phyloP scores from a whole-genome alignment of 2,329 filamentous ascomycete species.

The Fusarium hainanense region DNA sequence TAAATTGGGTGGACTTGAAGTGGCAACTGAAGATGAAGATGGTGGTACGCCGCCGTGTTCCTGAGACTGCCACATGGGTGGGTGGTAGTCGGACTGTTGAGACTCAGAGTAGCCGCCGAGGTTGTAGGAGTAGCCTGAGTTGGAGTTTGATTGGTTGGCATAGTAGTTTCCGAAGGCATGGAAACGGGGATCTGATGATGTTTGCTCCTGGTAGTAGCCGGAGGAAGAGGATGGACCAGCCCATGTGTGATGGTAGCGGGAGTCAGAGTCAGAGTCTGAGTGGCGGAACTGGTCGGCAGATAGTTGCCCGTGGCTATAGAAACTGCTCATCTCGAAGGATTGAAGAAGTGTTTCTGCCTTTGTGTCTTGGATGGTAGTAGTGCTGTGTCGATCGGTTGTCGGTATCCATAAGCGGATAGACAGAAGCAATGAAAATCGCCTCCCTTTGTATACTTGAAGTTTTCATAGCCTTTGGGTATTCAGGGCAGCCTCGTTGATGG shows the following conservation, averaged over 20 bases:
- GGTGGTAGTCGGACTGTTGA: slow-evolving; percentile 34
- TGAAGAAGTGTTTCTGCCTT: slow-evolving; percentile 1
- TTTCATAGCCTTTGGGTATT: slow-evolving; percentile 5
- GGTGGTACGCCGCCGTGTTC: slow-evolving; percentile 30
- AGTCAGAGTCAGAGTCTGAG: slow-evolving; percentile 33
- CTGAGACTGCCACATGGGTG: slow-evolving; percentile 33
- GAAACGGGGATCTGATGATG: slow-evolving; percentile 34
- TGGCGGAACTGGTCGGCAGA: slow-evolving; percentile 35
- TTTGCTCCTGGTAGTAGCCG: slow-evolving; percentile 28
- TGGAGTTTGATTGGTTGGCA: slow-evolving; percentile 34
- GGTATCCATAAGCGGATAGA: slow-evolving; percentile 41
- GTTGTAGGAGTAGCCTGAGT: slow-evolving; percentile 25
- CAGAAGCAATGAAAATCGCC: slow-evolving; percentile 36
- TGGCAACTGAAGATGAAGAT: slow-evolving; percentile 36
- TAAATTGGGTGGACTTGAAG: slow-evolving; percentile 39
- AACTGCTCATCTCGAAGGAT: slow-evolving; percentile 31
- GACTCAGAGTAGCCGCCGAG: slow-evolving; percentile 23
- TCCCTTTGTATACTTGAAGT: background rate
- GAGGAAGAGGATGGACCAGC: slow-evolving; percentile 17
- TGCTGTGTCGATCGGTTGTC: slow-evolving; percentile 39
- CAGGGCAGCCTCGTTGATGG: background rate
- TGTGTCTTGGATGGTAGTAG: slow-evolving; percentile 29
- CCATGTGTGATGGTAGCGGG: slow-evolving; percentile 33
- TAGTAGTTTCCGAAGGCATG: slow-evolving; percentile 31
- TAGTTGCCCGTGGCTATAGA: slow-evolving; percentile 32